Conservation (phyloP, 257 asterid species). For the Fraxinus excelsior region DNA sequence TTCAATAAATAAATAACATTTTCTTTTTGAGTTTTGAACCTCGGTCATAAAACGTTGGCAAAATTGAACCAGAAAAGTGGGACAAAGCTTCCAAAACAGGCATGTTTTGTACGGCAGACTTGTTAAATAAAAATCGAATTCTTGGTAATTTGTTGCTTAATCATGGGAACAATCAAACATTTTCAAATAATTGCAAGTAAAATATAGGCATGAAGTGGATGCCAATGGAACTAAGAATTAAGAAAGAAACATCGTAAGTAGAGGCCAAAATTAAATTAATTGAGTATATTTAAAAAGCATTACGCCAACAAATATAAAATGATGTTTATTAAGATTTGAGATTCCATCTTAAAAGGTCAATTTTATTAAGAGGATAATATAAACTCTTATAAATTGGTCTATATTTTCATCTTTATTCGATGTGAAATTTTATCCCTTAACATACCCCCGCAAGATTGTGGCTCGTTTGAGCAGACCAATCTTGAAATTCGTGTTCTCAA, state of each 20-base stretch:
- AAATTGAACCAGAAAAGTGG: slow-evolving; percentile 17
- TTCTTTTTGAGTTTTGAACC: neutral
- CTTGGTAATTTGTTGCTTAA: slow-evolving; percentile 29
- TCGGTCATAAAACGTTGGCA: slow-evolving; percentile 19
- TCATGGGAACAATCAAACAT: slow-evolving; percentile 25
- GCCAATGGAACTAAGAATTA: slow-evolving; percentile 15
- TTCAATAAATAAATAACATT: no score
- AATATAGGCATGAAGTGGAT: slow-evolving; percentile 6
- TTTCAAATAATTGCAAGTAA: slow-evolving; percentile 24
- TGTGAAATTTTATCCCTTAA: no score
- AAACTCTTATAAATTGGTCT: no score
- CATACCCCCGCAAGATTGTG: no score
- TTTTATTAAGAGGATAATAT: no score
- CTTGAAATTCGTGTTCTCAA: no score
- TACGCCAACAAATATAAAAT: neutral
- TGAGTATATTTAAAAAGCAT: neutral
- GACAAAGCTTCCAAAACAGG: slow-evolving; percentile 29
- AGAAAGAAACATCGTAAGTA: slow-evolving; percentile 34
- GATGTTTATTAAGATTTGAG: no score
- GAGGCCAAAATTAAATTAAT: slow-evolving; percentile 19
- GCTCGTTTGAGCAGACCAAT: no score
- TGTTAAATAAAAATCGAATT: slow-evolving; percentile 28
- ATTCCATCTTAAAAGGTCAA: no score
- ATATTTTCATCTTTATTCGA: no score
- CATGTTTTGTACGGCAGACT: slow-evolving; percentile 36